Evolutionary conservation across 108 stramenopile species (phyloP), one percentile per base, ranked within the genome.

Genomic region (Skeletonema costatum): DNA sequence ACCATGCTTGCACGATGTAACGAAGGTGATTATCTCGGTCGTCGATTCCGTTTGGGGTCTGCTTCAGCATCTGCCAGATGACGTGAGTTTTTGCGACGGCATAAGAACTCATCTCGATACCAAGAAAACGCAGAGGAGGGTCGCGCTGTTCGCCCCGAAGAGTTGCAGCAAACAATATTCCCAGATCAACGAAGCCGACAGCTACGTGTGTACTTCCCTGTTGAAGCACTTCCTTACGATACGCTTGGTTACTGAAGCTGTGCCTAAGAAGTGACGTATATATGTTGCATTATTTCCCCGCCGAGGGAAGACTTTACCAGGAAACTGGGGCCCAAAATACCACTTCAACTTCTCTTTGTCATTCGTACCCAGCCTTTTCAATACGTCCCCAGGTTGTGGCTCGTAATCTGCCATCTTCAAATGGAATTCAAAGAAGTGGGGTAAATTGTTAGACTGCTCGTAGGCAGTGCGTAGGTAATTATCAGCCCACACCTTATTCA

Each of bases 101-200:
- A 63, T 65, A 81, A 31, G 48, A 32, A 38, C 75, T 76, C 44
- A 61, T 21, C 9, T 81, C 80, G n/a, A 81, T 32, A 33, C 80
- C 80, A 11, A 76, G 32, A 70, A 70, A 81, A 21, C 60, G 69
- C 30, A 81, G 53, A 13, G 75, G 75, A 9, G 38, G 1, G 30
- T n/a, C 74, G 9, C 17, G n/a, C 9, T 51, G 36, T 12, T 32
- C 32, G 13, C 67, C 17, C 2, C 39, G 73, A 0, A 80, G 30
- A 21, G n/a, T 32, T 13, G 44, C 25, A 46, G 58, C 68, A 9
- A 81, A 19, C 2, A 81, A 68, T 35, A 81, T 51, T 4, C 80
- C 80, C 4, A 81, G 75, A 41, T 81, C 80, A 21, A 81, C 80
- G 25, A 81, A 81, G 21, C 80, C 80, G 48, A 81, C 68, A 29